Evolutionary conservation across 208 protist species (phyloP).

Genomic region (Trypanosoma scelopori): DNA sequence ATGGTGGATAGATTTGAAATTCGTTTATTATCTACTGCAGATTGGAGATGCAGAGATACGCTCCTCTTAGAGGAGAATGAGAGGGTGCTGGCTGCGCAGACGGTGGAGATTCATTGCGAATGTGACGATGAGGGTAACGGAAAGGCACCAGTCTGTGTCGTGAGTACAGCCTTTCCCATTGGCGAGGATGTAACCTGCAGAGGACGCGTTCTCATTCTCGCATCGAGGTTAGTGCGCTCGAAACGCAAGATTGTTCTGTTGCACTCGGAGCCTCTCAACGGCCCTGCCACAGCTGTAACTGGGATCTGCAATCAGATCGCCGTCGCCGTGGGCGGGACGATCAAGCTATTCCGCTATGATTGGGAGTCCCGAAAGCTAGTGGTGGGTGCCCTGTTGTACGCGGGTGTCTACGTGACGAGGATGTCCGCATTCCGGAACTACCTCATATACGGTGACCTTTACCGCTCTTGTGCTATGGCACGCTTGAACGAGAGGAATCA

Average conservation of each 20-base stretch:
- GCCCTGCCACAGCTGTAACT: conserved; percentile 76
- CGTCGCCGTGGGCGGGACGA: conserved; percentile 77
- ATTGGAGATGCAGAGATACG: conserved; percentile 50
- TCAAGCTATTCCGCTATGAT: conserved; percentile 83
- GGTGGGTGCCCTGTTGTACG: conserved; percentile 79
- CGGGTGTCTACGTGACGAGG: conserved; percentile 76
- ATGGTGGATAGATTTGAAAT: conserved; percentile 70
- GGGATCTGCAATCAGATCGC: conserved; percentile 61
- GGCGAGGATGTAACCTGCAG: conserved; percentile 85
- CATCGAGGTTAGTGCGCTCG: conserved; percentile 33
- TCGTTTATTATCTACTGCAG: conserved; percentile 48
- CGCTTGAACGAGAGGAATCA: conserved; percentile 77
- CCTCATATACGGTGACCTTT: conserved; percentile 80
- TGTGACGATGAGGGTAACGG: conserved; percentile 38
- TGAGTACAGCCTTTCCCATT: conserved; percentile 83
- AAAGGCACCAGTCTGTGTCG: conserved; percentile 63
- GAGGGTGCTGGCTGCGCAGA: conserved; percentile 62
- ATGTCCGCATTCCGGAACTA: conserved; percentile 74
- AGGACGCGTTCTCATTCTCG: conserved; percentile 65
- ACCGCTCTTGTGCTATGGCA: conserved; percentile 60
- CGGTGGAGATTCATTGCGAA: conserved; percentile 54
- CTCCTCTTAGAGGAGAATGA: conserved; percentile 79
- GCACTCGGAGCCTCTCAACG: conserved; percentile 74
- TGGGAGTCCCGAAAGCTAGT: conserved; percentile 45
- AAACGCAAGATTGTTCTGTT: conserved; percentile 40